Base-by-base conservation (phyloP, 352 stramenopile species). In the Globisporangium camurandrum region DNA sequence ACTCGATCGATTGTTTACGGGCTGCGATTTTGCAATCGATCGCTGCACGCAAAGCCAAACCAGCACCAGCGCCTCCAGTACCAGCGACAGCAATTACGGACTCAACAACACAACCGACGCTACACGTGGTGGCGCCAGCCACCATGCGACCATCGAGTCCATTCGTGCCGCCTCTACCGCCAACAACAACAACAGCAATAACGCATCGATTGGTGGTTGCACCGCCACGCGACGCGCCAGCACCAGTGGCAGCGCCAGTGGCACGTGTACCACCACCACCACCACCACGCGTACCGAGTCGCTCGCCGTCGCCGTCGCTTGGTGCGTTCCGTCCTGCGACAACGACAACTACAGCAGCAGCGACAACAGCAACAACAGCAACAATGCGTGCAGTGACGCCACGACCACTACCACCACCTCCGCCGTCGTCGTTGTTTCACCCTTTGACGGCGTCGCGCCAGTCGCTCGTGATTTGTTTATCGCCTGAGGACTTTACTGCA, bases 401-500 rank as follows among this genome's bases (percentile, higher is more conserved):
- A 1, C 47, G 12, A 39, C n/a, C n/a, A n/a, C n/a, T n/a, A n/a
- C n/a, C n/a, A n/a, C n/a, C n/a, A n/a, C n/a, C n/a, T n/a, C n/a
- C 24, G 3, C 26, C 16, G n/a, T 28, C 22, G 70, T 62, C 4
- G 70, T 62, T 4, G 60, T 66, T 84, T 19, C 67, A 67, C 11
- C 80, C 77, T 14, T 30, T 89, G 43, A 89, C 77, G n/a, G 80
- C 77, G 2, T 66, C 64, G 19, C 71, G 62, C 12, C 75, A 92
- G 59, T 87, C 74, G 12, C 17, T 88, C 17, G 75, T 92, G 42
- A 89, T 92, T 51, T 64, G 59, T 2, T 48, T 92, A 17, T 77
- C 56, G 3, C 51, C 61, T 14, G 73, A 84, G 27, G 78, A 90
- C 43, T 80, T 67, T 41, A 33, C 36, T 34, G 67, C 50, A 19